phyloP scores from a whole-genome alignment of 2,329 filamentous ascomycete species.

The Monilinia fructigena region DNA sequence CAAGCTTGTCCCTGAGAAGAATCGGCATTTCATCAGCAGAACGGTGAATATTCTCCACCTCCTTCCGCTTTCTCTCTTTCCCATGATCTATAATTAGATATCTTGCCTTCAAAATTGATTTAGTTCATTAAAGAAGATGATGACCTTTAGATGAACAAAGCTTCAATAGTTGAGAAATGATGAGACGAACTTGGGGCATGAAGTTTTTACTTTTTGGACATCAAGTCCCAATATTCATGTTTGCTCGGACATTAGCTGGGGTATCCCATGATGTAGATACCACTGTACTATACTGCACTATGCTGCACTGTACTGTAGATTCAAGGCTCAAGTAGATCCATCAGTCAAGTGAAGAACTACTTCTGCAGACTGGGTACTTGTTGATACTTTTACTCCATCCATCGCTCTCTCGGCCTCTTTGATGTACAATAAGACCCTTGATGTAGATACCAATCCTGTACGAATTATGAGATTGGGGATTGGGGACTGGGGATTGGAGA shows the following conservation, averaged over 20 bases:
- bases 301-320: too few species aligned
- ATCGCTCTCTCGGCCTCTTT: too few species aligned
- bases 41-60: slow-evolving; percentile 14
- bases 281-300: too few species aligned
- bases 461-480: too few species aligned
- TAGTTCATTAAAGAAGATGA: neutral
- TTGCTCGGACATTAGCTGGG: neutral
- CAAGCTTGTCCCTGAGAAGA: slow-evolving; percentile 6
- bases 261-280: too few species aligned
- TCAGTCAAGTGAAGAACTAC: too few species aligned
- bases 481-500: too few species aligned
- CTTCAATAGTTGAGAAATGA: slow-evolving; percentile 15
- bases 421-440: too few species aligned
- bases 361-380: too few species aligned
- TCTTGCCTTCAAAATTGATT: neutral
- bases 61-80: slow-evolving; percentile 3
- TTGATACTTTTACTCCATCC: too few species aligned
- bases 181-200: slow-evolving; percentile 19
- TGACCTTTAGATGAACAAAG: slow-evolving; percentile 14
- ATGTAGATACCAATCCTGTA: too few species aligned
- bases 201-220: neutral
- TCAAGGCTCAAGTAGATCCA: too few species aligned
- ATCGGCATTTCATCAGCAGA: slow-evolving; percentile 3
- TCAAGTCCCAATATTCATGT: neutral
- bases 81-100: slow-evolving; percentile 14